Conservation (phyloP, 2,329 filamentous ascomycete species). For the Talaromyces rugulosus region DNA sequence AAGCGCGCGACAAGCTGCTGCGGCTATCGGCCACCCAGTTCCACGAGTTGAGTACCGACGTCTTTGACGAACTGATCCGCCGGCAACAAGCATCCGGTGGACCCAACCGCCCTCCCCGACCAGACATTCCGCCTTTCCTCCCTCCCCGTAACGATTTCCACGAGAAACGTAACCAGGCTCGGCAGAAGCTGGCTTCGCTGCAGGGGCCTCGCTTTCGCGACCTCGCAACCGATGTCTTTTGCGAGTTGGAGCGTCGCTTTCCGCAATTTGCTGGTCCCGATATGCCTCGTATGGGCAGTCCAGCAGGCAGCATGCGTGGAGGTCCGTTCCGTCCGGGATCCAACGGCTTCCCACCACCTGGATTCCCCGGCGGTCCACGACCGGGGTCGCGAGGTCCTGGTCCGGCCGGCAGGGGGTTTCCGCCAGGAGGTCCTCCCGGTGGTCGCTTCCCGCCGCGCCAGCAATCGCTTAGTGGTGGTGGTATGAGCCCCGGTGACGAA, state of each 20-base stretch:
- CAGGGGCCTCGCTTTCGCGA: constrained; percentile 84
- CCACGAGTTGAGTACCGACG: constrained; percentile 94
- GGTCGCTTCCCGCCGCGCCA: constrained; percentile 35
- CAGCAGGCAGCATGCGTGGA: constrained; percentile 57
- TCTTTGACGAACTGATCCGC: constrained; percentile 89
- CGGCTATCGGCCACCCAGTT: constrained; percentile 89
- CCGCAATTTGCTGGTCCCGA: constrained; percentile 72
- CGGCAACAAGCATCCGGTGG: constrained; percentile 64
- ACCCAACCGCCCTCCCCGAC: constrained; percentile 36
- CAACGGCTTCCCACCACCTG: constrained; percentile 26
- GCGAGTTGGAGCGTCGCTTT: constrained; percentile 85
- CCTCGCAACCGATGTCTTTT: constrained; percentile 91
- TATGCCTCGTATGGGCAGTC: constrained; percentile 65
- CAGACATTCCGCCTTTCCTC: constrained; percentile 64
- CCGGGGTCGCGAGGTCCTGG: constrained; percentile 41
- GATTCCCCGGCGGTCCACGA: constrained; percentile 31
- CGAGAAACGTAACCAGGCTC: constrained; percentile 95
- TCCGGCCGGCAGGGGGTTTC: constrained; percentile 31
- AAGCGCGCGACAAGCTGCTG: constrained; percentile 89
- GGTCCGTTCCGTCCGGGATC: constrained; percentile 40
- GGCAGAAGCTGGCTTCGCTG: constrained; percentile 87
- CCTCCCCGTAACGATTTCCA: constrained; percentile 87
- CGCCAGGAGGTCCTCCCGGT: constrained; percentile 33
- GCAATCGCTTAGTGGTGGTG: constrained; percentile 35
- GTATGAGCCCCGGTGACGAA: constrained; percentile 57